Base-by-base conservation (phyloP, 2,329 filamentous ascomycete genomes). In the Fusarium coffeatum region DNA sequence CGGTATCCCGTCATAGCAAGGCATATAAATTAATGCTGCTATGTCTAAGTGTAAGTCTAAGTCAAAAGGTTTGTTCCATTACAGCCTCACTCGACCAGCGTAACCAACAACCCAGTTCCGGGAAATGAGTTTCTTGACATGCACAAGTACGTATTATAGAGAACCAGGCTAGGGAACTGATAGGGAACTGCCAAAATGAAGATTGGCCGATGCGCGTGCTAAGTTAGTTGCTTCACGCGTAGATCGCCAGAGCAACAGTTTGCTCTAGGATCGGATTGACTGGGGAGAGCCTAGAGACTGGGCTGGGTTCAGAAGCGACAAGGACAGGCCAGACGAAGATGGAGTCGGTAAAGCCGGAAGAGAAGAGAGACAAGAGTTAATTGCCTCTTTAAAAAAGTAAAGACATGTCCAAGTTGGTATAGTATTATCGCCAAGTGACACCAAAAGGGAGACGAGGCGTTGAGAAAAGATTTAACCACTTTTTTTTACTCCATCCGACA, bases 71-170 rank as follows among this genome's bases (percentile, higher is more conserved):
- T n/a, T 23, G 32, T 18, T 50, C 58, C 69, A 28, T 28, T 28
- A 59, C 61, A 74, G 71, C 65, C 69, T 75, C 73, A 75, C 71
- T 66, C 32, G 30, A 56, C 20, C 34, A 56, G 56, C 50, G 64
- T 70, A 68, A 65, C 46, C 60, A 61, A 59, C 59, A 64, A 48
- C 49, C 60, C 32, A 55, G 60, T 48, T 46, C 34, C 34, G 61
- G 71, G 71, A 74, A 74, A 75, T 75, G 73, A 75, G 65, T 40
- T 49, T 69, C 59, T 49, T 61, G 67, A 64, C 64, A 65, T 45
- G 37, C 48, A 42, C 13, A 51, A 40, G 57, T 55, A 47, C 12
- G 28, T 37, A 37, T 37, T 37, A 37, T n/a, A 37, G 34, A 37
- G 18, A 37, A 37, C 18, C 34, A n/a, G 43, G 37, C 41, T 53